phyloP scores from a whole-genome alignment of 164 flowering plant genomes.

The Nymphaea colorata region DNA sequence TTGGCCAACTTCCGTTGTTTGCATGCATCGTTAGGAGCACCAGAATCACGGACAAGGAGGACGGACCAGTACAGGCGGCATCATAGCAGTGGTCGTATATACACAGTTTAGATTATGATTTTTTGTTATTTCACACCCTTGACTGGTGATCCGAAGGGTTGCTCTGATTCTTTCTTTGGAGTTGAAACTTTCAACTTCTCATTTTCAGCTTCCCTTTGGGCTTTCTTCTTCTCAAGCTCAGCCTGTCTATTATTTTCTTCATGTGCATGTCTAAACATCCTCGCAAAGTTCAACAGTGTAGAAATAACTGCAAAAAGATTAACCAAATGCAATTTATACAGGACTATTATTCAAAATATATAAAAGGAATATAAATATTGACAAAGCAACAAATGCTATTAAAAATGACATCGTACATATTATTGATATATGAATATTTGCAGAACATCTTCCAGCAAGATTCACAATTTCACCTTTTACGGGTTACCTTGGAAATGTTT shows the following conservation, averaged over 20 bases:
- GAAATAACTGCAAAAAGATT: slow-evolving; percentile 52
- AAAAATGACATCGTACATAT: background rate
- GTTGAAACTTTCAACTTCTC: slow-evolving; percentile 32
- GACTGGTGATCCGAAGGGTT: slow-evolving; percentile 10
- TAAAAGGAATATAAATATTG: no score
- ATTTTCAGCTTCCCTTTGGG: slow-evolving; percentile 49
- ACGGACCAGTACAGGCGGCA: background rate
- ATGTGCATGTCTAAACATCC: slow-evolving; percentile 61
- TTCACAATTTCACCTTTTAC: no score
- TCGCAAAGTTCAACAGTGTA: slow-evolving; percentile 62
- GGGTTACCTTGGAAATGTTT: no score
- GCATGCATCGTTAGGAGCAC: background rate
- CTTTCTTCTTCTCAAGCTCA: slow-evolving; percentile 69
- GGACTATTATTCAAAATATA: background rate
- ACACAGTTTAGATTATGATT: background rate
- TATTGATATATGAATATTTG: no score
- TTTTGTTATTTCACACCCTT: slow-evolving; percentile 8
- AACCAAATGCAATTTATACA: background rate
- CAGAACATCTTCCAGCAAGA: no score
- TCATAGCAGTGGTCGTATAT: background rate
- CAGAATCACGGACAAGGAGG: background rate
- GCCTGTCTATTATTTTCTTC: slow-evolving; percentile 79
- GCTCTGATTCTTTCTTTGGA: slow-evolving; percentile 20
- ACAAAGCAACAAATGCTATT: no score
- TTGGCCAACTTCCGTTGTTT: background rate